phyloP scores from a whole-genome alignment of 2,329 filamentous ascomycete genomes.

The Ophiocordyceps sinensis region DNA sequence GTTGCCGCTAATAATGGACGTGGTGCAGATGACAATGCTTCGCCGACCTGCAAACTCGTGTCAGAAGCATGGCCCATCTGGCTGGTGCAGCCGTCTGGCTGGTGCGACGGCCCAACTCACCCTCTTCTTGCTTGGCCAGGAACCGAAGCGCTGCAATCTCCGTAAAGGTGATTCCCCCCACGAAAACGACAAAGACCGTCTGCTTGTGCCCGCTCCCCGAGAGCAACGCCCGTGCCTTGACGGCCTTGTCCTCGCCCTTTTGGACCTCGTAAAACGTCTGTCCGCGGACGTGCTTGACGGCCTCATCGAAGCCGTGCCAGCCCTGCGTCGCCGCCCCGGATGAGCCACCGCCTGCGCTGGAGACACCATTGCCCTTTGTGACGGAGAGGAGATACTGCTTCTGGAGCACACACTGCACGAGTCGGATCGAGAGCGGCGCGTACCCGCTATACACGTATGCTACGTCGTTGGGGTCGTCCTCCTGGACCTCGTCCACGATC shows the following conservation, averaged over 20 bases:
- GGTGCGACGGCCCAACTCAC: conserved; percentile 21
- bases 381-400: conserved; percentile 70
- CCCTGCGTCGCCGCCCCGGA: conserved; percentile 54
- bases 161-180: conserved; percentile 92
- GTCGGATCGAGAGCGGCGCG: conserved; percentile 76
- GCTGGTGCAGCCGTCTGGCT: not conserved
- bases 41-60: conserved; percentile 40
- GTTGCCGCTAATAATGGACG: conserved; percentile 79
- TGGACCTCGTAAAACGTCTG: conserved; percentile 86
- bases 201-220: conserved; percentile 68
- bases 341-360: conserved; percentile 10
- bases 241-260: conserved; percentile 82
- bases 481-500: conserved; percentile 92
- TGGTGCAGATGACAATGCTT: conserved; percentile 85
- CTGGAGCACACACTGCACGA: conserved; percentile 86
- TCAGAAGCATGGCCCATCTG: conserved; percentile 5
- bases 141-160: conserved; percentile 91
- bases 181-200: conserved; percentile 88
- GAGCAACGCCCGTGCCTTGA: conserved; percentile 71
- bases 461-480: conserved; percentile 85
- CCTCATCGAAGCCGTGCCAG: conserved; percentile 89
- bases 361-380: conserved; percentile 43
- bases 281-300: conserved; percentile 74
- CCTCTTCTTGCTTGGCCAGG: conserved; percentile 70
- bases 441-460: conserved; percentile 98